Percentiles rank a stretch among this genome's conserved stretches.
These are phyloP conservation scores for Apiospora rasikravindrae DNA, from an alignment of 2,329 filamentous ascomycete species.

Conservation along the genomic window DNA sequence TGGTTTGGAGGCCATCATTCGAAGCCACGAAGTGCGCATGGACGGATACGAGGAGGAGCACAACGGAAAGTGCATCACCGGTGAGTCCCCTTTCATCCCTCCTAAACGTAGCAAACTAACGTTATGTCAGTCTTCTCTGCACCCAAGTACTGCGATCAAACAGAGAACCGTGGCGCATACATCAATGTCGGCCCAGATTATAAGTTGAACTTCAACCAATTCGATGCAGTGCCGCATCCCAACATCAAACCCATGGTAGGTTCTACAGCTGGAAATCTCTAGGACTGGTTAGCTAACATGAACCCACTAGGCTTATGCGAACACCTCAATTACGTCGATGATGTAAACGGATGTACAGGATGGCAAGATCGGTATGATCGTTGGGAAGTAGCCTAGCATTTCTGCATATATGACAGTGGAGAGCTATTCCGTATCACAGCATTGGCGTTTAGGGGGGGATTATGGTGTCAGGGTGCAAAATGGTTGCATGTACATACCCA, in stretches of 20 bases:
- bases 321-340: conserved; percentile 81
- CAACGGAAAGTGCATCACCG: conserved; percentile 91
- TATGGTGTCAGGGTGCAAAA: conserved; percentile 18
- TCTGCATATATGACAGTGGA: conserved; percentile 37
- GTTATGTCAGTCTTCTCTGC: conserved; percentile 83
- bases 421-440: conserved; percentile 33
- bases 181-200: conserved; percentile 95
- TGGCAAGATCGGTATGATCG: conserved; percentile 31
- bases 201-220: conserved; percentile 90
- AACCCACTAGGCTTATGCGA: conserved; percentile 73
- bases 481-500: conserved; percentile 23
- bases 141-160: conserved; percentile 96
- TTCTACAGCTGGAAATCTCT: conserved; percentile 16
- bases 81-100: conserved; percentile 49
- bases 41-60: conserved; percentile 99
- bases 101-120: conserved; percentile 31
- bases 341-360: conserved; percentile 55
- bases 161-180: conserved; percentile 96
- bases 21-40: conserved; percentile 98
- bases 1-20: conserved; percentile 90
- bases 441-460: conserved; percentile 39
- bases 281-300: conserved; percentile 34
- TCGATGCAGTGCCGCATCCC: conserved; percentile 95
- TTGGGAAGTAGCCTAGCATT: conserved; percentile 30
- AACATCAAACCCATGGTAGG: conserved; percentile 89